These are phyloP conservation scores for Aquilaria sinensis DNA, from an alignment of 345 rosid genomes.

Conservation along the genomic window DNA sequence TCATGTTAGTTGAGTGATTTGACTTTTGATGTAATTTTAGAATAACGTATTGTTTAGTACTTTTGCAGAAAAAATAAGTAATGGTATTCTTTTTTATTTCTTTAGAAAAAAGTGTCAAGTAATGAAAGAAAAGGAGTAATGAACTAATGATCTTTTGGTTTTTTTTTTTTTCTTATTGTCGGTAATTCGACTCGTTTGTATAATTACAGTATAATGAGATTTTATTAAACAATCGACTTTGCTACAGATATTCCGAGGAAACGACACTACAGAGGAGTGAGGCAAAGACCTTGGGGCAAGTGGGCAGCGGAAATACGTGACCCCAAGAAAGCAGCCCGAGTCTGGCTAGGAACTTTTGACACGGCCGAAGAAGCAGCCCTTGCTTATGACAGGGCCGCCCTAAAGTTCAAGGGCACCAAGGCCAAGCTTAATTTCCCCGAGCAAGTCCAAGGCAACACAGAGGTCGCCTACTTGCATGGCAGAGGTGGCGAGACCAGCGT, in stretches of 20 bases:
- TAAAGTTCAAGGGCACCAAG: slow-evolving; percentile 87
- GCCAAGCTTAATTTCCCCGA: slow-evolving; percentile 94
- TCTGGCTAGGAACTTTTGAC: slow-evolving; percentile 89
- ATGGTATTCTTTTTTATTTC: no score
- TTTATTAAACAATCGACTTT: no score
- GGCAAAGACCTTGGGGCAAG: slow-evolving; percentile 98
- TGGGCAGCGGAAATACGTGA: slow-evolving; percentile 97
- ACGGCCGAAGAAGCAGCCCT: slow-evolving; percentile 89
- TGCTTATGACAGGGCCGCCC: slow-evolving; percentile 87
- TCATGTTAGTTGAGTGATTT: no score
- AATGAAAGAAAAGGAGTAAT: no score
- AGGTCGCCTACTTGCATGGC: slow-evolving; percentile 17
- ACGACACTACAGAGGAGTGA: slow-evolving; percentile 85
- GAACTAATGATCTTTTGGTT: no score
- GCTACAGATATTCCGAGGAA: slow-evolving; percentile 41
- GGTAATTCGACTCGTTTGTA: no score
- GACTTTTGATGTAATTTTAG: no score
- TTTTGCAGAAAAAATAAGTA: no score
- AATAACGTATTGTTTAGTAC: no score
- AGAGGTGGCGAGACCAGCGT: slow-evolving; percentile 8
- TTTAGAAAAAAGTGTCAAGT: no score
- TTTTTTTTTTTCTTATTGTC: no score
- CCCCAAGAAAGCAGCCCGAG: slow-evolving; percentile 70
- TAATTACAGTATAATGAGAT: no score
- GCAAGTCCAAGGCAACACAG: slow-evolving; percentile 49